phyloP scores from a whole-genome alignment of 192 early-diverging fungal species.

The Coemansia sp. region DNA sequence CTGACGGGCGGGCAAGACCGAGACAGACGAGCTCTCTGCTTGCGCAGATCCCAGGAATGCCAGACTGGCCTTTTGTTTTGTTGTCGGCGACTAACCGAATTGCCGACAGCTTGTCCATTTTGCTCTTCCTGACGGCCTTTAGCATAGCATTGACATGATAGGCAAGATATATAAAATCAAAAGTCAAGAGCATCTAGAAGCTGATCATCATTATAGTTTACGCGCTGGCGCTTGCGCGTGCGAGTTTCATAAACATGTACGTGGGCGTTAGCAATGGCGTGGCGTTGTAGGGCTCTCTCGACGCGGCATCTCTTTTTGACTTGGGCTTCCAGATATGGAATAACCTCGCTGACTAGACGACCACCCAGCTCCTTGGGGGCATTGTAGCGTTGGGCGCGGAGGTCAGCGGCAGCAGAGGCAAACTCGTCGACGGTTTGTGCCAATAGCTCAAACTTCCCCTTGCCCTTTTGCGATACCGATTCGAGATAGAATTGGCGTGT shows the following conservation, averaged over 20 bases:
- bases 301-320: constrained; percentile 25
- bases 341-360: constrained; percentile 19
- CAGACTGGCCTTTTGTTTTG: constrained; percentile 15
- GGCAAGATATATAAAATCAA: background rate
- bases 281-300: constrained; percentile 38
- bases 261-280: constrained; percentile 34
- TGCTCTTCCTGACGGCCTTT: constrained; percentile 35
- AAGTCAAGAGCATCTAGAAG: constrained; percentile 11
- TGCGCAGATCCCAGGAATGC: constrained; percentile 26
- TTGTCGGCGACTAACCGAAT: constrained; percentile 28
- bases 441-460: constrained; percentile 39
- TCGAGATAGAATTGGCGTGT: constrained; percentile 46
- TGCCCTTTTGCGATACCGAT: constrained; percentile 27
- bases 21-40: constrained; percentile 1
- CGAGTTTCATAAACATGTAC: constrained; percentile 52
- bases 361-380: constrained; percentile 38
- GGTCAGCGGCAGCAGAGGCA: constrained; percentile 13
- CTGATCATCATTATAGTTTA: constrained; percentile 44
- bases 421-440: constrained; percentile 46
- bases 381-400: constrained; percentile 21
- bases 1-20: constrained; percentile 13
- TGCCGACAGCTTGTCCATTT: constrained; percentile 31
- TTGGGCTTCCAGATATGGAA: constrained; percentile 39
- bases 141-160: constrained; percentile 18
- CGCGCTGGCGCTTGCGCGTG: constrained; percentile 50